Conservation (phyloP, 2,329 filamentous ascomycete species). For the Alternaria sp. region DNA sequence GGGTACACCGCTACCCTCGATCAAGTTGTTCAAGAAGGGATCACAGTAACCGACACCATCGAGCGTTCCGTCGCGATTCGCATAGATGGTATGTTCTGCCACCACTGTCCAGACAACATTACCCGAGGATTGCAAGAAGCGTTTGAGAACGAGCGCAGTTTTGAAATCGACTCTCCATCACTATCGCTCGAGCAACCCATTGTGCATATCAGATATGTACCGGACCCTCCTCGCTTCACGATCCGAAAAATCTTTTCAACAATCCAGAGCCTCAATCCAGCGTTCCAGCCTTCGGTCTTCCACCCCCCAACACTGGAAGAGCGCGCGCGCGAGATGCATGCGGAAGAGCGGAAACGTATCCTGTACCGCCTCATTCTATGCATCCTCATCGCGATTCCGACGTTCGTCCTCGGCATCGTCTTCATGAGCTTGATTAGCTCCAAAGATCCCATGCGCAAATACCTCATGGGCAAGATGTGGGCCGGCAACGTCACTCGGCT, state of each 20-base stretch:
- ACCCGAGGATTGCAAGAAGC: conserved; percentile 58
- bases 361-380: conserved; percentile 74
- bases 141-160: conserved; percentile 50
- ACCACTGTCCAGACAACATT: conserved; percentile 58
- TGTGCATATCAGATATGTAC: conserved; percentile 73
- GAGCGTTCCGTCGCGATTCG: conserved; percentile 44
- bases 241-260: conserved; percentile 74
- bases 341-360: conserved; percentile 71
- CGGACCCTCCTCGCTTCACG: conserved; percentile 71
- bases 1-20: conserved; percentile 52
- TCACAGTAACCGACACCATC: not conserved
- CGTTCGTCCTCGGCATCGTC: conserved; percentile 85
- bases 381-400: conserved; percentile 74
- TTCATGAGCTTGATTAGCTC: conserved; percentile 82
- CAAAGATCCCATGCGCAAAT: conserved; percentile 64
- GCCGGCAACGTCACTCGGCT: conserved; percentile 74
- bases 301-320: conserved; percentile 86
- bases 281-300: conserved; percentile 72
- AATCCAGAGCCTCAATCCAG: conserved; percentile 70
- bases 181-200: conserved; percentile 67
- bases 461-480: conserved; percentile 73
- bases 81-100: conserved; percentile 55
- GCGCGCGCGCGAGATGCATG: conserved; percentile 74
- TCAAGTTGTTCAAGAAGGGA: conserved; percentile 25
- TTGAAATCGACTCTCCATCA: conserved; percentile 62